Evolutionary conservation across 352 stramenopile genomes (phyloP), one percentile per base, ranked within the genome.

Genomic region (Phytophthora lateralis): DNA sequence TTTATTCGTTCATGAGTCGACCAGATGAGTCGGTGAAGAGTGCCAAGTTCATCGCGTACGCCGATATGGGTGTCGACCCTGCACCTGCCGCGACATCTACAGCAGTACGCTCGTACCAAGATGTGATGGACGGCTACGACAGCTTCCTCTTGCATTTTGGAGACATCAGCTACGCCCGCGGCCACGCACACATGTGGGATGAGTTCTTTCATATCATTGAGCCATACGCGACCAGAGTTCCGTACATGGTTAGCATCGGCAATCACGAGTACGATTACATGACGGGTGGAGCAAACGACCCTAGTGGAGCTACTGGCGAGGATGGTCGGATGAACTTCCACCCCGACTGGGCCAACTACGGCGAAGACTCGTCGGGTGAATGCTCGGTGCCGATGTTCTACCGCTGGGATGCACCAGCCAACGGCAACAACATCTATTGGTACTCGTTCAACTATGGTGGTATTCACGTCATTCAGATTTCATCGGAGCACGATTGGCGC

Each of bases 381-480:
- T 92, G 85, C 51, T 89, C 78, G 1, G 85, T 92, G 37, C 83
- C 85, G 8, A 92, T 89, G 76, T 84, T 73, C 27, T 83, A 91
- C 53, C 85, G 85, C 24, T 94, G 78, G 70, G 74, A 83, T 37
- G 69, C 78, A 11, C 85, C 85, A 7, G 57, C 63, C 17, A 91
- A 85, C 34, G 82, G 85, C 21, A 82, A 83, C 30, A 60, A 67
- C 17, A 85, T 94, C 30, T 95, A 91, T 62, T 95, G 90, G 88
- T 93, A 98, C 73, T 97, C 87, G n/a, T 98, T 97, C 64, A 75
- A 97, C 53, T 91, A 94, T 55, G 84, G 73, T 17, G 84, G 84
- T 30, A 81, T 98, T 6, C 90, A 97, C 49, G 95, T 96, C 15
- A 86, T 98, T 27, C 85, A 98, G 46, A 88, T 98, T 51, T 95